phyloP scores from a whole-genome alignment of 257 asterid species.

The Ajuga chamaepitys region DNA sequence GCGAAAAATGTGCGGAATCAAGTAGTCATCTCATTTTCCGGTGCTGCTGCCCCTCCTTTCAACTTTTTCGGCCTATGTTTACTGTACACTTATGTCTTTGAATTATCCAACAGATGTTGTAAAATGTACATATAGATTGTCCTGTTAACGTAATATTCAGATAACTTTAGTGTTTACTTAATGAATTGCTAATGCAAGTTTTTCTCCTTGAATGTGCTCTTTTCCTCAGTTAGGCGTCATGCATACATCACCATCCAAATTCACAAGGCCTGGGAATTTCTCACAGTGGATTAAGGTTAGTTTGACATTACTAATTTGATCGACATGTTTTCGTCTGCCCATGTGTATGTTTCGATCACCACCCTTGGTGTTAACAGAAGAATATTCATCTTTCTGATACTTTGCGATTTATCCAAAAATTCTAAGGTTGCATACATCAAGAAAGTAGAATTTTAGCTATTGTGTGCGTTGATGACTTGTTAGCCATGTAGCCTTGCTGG shows the following conservation, averaged over 20 bases:
- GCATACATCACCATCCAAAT: background rate
- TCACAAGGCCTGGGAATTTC: background rate
- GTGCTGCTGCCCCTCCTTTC: background rate
- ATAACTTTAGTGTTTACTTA: background rate
- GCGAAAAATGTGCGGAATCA: background rate
- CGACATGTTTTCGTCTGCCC: too few species aligned
- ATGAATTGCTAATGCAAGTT: background rate
- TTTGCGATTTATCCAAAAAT: too few species aligned
- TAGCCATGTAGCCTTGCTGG: too few species aligned
- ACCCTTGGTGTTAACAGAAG: too few species aligned
- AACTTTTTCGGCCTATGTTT: background rate
- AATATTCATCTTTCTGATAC: too few species aligned
- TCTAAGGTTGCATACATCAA: too few species aligned
- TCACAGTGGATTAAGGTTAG: constrained; percentile 2
- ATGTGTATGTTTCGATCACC: too few species aligned
- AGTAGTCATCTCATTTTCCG: background rate
- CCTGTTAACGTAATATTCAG: too few species aligned
- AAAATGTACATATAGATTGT: background rate
- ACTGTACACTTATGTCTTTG: constrained; percentile 3
- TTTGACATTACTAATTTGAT: background rate
- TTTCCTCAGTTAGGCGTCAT: background rate
- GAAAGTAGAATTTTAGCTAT: too few species aligned
- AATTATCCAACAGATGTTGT: background rate
- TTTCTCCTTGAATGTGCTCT: background rate
- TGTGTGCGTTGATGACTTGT: too few species aligned